Evolutionary conservation across 805 yeast species (phyloP), one percentile per base, ranked within the genome.

Genomic region (Peterozyma xylosa): DNA sequence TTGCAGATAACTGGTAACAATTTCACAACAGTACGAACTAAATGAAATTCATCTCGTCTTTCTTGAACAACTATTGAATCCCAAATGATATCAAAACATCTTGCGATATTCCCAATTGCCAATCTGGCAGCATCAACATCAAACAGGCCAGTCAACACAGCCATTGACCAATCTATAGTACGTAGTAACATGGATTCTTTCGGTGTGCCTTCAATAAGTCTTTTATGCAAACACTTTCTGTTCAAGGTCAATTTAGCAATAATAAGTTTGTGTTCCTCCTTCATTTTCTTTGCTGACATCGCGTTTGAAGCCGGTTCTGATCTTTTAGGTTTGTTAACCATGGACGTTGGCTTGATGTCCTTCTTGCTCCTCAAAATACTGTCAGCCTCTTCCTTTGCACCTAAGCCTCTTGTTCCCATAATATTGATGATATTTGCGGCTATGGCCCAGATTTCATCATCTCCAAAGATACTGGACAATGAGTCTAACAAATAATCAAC

Each of bases 81-180:
- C 47, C 47, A 45, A 4, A 47, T 80, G 66, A 30, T 76, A 67
- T 14, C 81, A 68, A 35, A 79, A 62, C 53, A 37, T 10, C 18
- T 37, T 5, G 29, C 44, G 16, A 83, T 55, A 18, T 80, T 67
- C 16, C 82, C 75, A 45, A 76, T 71, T 0, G 89, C 83, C 49
- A 85, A 63, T 59, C 95, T 71, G 1, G 80, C 57, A 14, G 83
- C 74, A 37, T 79, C 86, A 18, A 78, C 51, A 53, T 77, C 85
- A 37, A 63, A 62, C 1, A 73, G 69, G 6, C 76, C 72, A 33
- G 67, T 55, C 37, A 79, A 71, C 9, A 82, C 76, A 42, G 78
- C 78, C 60, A 82, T 64, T 0, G 81, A 61, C 82, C 86, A 76
- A 27, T 65, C 65, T 9, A 81, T 68, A 27, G 79, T 55, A 37